These are phyloP conservation scores for Xylariaceae sp. DNA, from an alignment of 2,329 filamentous ascomycete genomes.

Conservation along the genomic window DNA sequence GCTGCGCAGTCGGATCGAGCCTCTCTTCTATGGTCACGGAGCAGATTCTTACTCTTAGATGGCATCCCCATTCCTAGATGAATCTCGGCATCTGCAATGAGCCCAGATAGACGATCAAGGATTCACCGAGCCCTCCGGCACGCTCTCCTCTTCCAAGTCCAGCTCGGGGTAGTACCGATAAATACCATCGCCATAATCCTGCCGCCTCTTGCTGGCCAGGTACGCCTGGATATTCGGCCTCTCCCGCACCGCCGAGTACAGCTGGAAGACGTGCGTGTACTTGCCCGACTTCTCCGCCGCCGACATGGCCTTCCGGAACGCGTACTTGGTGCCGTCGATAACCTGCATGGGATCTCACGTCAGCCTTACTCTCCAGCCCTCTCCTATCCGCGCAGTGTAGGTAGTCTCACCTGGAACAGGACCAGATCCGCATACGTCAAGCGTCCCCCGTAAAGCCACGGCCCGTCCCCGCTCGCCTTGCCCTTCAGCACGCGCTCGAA, in stretches of 20 bases:
- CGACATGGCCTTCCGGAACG: constrained; percentile 65
- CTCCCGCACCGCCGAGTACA: constrained; percentile 60
- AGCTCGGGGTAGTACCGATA: constrained; percentile 72
- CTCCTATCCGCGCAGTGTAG: background rate
- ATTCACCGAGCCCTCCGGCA: background rate
- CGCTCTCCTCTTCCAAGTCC: constrained; percentile 35
- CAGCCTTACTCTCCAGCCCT: background rate
- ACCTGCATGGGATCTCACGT: constrained; percentile 29
- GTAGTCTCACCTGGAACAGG: constrained; percentile 65
- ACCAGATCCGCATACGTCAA: constrained; percentile 71
- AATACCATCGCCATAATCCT: constrained; percentile 60
- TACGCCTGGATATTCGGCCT: constrained; percentile 65
- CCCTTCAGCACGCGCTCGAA: constrained; percentile 62
- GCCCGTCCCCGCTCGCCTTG: constrained; percentile 52
- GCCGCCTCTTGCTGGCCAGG: constrained; percentile 59
- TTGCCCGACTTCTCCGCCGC: constrained; percentile 50
- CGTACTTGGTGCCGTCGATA: constrained; percentile 56
- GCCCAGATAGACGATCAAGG: too few species aligned
- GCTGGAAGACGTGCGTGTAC: constrained; percentile 57
- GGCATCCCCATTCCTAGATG: too few species aligned
- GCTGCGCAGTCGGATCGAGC: too few species aligned
- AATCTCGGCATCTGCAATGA: too few species aligned
- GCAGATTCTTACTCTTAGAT: too few species aligned
- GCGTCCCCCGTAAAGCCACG: constrained; percentile 61
- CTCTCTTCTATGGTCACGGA: too few species aligned